phyloP scores from a whole-genome alignment of 306 rosid species.

The Acacia crassicarpa region DNA sequence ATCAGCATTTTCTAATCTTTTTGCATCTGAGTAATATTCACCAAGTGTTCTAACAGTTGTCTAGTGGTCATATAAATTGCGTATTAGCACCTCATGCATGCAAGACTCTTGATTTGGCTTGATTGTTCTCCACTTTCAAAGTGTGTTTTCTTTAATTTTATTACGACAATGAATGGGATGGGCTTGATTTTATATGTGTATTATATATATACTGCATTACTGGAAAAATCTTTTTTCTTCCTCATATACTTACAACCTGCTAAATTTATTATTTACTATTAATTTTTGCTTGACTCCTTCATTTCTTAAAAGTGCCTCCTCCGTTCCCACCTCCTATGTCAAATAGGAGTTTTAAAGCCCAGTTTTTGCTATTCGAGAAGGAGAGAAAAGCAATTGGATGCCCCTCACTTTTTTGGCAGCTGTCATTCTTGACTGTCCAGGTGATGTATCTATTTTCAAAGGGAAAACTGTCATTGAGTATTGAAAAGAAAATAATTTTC shows the following conservation, averaged over 20 bases:
- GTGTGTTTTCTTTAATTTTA: constrained; percentile 19
- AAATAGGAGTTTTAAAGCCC: constrained; percentile 76
- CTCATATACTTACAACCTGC: constrained; percentile 22
- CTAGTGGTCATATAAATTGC: constrained; percentile 1
- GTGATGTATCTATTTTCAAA: constrained; percentile 46
- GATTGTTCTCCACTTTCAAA: constrained; percentile 11
- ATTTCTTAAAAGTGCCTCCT: constrained; percentile 87
- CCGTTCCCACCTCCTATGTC: constrained; percentile 90
- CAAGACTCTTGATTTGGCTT: constrained; percentile 10
- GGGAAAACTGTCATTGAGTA: constrained; percentile 29
- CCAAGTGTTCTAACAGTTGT: constrained; percentile 4
- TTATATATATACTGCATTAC: not conserved
- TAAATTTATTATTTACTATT: constrained; percentile 34
- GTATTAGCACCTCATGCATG: not conserved
- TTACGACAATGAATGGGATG: constrained; percentile 26
- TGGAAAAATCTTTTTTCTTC: not conserved
- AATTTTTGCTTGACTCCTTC: constrained; percentile 48
- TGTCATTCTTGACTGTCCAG: constrained; percentile 59
- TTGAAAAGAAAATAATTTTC: not conserved
- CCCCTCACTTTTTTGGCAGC: constrained; percentile 76
- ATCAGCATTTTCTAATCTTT: not conserved
- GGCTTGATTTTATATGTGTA: not conserved
- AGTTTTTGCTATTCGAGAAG: constrained; percentile 51
- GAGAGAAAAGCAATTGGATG: constrained; percentile 78
- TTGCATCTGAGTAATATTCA: not conserved